phyloP scores from a whole-genome alignment of 495 filamentous ascomycete genomes.

The Xylaria sp. region DNA sequence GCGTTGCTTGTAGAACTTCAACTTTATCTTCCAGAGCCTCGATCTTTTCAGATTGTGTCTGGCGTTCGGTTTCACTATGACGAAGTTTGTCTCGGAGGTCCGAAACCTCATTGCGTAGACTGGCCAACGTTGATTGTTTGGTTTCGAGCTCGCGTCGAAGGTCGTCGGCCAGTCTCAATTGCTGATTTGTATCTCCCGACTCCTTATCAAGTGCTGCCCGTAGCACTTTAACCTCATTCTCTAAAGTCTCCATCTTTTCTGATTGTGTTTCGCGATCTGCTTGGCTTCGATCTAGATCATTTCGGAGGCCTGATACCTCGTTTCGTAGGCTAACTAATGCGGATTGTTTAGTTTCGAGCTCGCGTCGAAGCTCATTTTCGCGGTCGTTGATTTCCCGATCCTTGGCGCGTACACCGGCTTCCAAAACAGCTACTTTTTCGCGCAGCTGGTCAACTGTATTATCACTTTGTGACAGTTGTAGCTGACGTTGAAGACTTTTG shows the following conservation, averaged over 20 bases:
- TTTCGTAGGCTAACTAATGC: slow-evolving; percentile 31
- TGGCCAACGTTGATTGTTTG: slow-evolving; percentile 49
- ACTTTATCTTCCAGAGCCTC: slow-evolving; percentile 83
- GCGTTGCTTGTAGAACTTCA: slow-evolving; percentile 72
- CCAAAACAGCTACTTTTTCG: not conserved
- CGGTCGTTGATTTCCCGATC: slow-evolving; percentile 34
- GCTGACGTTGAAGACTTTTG: not conserved
- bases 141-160: slow-evolving; percentile 54
- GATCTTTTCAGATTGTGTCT: slow-evolving; percentile 68
- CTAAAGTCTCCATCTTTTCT: too few species aligned
- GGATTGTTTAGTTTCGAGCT: slow-evolving; percentile 49
- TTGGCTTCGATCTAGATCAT: too few species aligned
- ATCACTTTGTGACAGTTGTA: not conserved
- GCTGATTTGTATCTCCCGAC: too few species aligned
- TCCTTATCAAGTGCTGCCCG: too few species aligned
- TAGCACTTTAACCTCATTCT: too few species aligned
- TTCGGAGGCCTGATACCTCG: slow-evolving; percentile 60
- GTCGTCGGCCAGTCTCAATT: slow-evolving; percentile 49
- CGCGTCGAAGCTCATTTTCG: not conserved
- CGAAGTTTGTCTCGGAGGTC: slow-evolving; percentile 71
- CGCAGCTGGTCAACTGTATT: not conserved
- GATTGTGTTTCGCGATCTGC: too few species aligned
- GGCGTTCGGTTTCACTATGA: slow-evolving; percentile 68
- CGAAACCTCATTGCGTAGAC: slow-evolving; percentile 54
- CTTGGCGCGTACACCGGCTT: slow-evolving; percentile 3